Percentiles rank a stretch among this genome's conserved stretches.
phyloP scores from a whole-genome alignment of 768 basidiomycete species.

The Pleurotus citrinopileatus region DNA sequence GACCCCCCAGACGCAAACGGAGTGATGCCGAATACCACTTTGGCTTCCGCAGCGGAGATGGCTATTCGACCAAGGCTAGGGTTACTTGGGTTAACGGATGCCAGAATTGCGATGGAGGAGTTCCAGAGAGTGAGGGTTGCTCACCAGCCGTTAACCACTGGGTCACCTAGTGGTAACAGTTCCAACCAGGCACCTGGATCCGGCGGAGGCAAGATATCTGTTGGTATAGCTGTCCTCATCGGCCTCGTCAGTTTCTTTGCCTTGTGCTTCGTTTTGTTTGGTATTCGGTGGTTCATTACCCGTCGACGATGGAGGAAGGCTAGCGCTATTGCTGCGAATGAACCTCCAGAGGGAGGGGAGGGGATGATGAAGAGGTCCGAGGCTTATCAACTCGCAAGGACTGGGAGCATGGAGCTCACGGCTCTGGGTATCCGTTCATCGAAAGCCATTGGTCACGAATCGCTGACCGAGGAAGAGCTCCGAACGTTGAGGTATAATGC shows the following conservation, averaged over 20 bases:
- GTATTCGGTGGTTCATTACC: slow-evolving; percentile 46
- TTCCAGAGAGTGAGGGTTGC: slow-evolving; percentile 70
- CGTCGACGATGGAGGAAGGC: slow-evolving; percentile 31
- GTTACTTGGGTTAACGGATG: slow-evolving; percentile 60
- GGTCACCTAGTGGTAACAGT: slow-evolving; percentile 11
- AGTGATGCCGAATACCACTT: slow-evolving; percentile 31
- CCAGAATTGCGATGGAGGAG: slow-evolving; percentile 57
- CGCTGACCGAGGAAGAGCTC: slow-evolving; percentile 36
- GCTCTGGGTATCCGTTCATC: slow-evolving; percentile 1
- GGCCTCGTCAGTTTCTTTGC: slow-evolving; percentile 57
- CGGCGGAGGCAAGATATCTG: slow-evolving; percentile 38
- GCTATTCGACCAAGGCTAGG: slow-evolving; percentile 50
- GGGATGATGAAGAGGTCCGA: slow-evolving; percentile 21
- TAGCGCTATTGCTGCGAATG: slow-evolving; percentile 11
- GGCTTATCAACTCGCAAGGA: slow-evolving; percentile 33
- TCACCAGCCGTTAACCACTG: slow-evolving; percentile 48
- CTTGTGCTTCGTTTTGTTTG: slow-evolving; percentile 53
- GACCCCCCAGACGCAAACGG: slow-evolving; percentile 43
- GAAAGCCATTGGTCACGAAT: slow-evolving; percentile 21
- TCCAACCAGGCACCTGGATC: slow-evolving; percentile 12
- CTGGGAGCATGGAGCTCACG: not conserved
- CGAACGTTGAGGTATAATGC: slow-evolving; percentile 34
- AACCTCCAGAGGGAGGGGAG: slow-evolving; percentile 10
- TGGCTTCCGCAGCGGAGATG: slow-evolving; percentile 12
- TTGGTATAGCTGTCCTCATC: slow-evolving; percentile 64